These are phyloP conservation scores for Monosporascus cannonballus DNA, from an alignment of 2,329 filamentous ascomycete genomes.

Conservation along the genomic window DNA sequence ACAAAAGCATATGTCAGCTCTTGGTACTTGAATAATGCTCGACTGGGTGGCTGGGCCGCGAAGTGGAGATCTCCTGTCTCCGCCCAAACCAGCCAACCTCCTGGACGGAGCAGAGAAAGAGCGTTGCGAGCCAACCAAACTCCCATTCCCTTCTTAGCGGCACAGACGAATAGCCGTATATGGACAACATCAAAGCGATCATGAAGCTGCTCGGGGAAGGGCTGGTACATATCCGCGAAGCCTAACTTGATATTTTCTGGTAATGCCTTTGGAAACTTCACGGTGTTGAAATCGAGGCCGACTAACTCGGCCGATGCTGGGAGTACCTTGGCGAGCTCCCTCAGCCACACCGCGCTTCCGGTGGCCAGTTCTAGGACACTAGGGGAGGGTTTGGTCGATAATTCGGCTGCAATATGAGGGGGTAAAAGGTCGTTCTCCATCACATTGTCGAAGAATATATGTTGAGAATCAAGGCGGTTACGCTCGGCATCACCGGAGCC, in stretches of 20 bases:
- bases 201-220: slow-evolving; percentile 5
- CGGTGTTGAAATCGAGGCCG: slow-evolving; percentile 9
- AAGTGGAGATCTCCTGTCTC: background rate
- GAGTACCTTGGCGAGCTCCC: slow-evolving; percentile 5
- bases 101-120: slow-evolving; percentile 7
- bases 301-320: slow-evolving; percentile 8
- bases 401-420: slow-evolving; percentile 1
- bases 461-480: slow-evolving; percentile 5
- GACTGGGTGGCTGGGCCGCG: background rate
- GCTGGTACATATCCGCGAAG: slow-evolving; percentile 6
- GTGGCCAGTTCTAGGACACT: slow-evolving; percentile 9
- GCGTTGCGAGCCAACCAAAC: slow-evolving; percentile 1
- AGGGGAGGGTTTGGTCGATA: slow-evolving; percentile 3
- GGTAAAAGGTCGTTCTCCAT: slow-evolving; percentile 5
- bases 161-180: slow-evolving; percentile 9
- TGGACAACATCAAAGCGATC: slow-evolving; percentile 11
- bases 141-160: slow-evolving; percentile 2
- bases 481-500: slow-evolving; percentile 1
- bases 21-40: slow-evolving; percentile 8
- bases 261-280: slow-evolving; percentile 8
- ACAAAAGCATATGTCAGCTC: slow-evolving; percentile 8
- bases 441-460: slow-evolving; percentile 5
- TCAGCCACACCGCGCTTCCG: slow-evolving; percentile 9
- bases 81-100: slow-evolving; percentile 10
- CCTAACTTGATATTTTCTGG: slow-evolving; percentile 5